phyloP scores from a whole-genome alignment of 345 rosid species.

The Atalantia buxifolia region DNA sequence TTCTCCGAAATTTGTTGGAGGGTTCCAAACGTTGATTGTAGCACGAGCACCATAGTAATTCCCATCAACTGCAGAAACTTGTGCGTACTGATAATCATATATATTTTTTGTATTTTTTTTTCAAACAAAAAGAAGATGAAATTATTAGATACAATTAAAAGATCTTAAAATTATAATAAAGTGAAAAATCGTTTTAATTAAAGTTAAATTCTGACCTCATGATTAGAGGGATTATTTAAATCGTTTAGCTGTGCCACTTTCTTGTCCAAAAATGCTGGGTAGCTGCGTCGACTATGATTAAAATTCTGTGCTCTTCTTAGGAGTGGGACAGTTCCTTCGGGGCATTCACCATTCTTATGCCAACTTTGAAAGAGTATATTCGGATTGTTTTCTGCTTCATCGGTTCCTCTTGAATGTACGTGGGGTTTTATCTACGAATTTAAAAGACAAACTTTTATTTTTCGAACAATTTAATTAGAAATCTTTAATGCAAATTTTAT shows the following conservation, averaged over 20 bases:
- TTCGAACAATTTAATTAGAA: not conserved
- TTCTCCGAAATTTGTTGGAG: conserved; percentile 2
- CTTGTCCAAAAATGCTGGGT: not conserved
- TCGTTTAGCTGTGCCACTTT: not conserved
- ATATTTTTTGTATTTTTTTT: not conserved
- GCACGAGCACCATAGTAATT: conserved; percentile 21
- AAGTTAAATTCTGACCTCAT: conserved; percentile 13
- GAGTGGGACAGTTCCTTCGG: conserved; percentile 31
- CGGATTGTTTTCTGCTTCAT: not conserved
- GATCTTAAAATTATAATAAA: too few species aligned
- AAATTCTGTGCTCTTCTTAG: conserved; percentile 6
- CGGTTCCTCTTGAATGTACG: not conserved
- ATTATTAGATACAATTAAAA: not conserved
- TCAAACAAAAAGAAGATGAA: not conserved
- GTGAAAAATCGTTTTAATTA: not conserved
- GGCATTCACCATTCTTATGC: conserved; percentile 20
- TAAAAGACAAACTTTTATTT: not conserved
- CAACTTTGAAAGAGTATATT: conserved; percentile 7
- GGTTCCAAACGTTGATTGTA: conserved; percentile 21
- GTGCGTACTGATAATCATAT: conserved; percentile 10
- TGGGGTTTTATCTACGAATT: conserved; percentile 15
- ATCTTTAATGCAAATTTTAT: not conserved
- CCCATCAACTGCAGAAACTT: not conserved
- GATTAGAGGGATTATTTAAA: not conserved
- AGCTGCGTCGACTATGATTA: not conserved